phyloP scores from a whole-genome alignment of 257 asterid genomes.

The Solanum tarijense region DNA sequence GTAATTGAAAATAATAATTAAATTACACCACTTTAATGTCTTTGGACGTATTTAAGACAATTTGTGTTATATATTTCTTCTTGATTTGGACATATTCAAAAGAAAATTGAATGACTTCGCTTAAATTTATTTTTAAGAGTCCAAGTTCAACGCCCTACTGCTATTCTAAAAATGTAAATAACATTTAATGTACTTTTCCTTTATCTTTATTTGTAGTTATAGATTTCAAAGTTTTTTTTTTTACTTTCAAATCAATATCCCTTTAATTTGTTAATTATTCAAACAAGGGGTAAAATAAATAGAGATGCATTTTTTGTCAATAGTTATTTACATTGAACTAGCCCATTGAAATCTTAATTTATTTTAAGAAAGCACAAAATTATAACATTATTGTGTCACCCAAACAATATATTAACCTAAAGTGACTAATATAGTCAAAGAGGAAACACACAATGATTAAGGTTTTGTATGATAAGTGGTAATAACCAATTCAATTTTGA shows the following conservation, averaged over 20 bases:
- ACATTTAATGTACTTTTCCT: background rate
- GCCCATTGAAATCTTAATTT: background rate
- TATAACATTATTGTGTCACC: background rate
- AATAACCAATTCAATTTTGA: background rate
- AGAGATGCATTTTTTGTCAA: background rate
- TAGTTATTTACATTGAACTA: background rate
- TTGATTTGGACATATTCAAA: background rate
- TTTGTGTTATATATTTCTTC: background rate
- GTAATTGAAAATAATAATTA: background rate
- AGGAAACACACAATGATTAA: background rate
- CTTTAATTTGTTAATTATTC: background rate
- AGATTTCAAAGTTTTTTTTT: background rate
- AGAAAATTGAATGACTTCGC: background rate
- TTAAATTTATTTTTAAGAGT: background rate
- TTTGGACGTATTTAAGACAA: background rate
- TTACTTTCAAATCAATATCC: background rate
- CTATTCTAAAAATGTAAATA: background rate
- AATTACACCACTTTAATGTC: background rate
- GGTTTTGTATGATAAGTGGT: background rate
- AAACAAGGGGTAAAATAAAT: background rate
- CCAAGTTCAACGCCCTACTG: no score
- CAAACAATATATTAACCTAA: background rate
- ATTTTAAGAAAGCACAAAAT: background rate
- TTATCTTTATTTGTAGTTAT: background rate
- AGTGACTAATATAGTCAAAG: background rate